Base-by-base conservation (phyloP, 2,329 filamentous ascomycete species). In the Scedosporium boydii region DNA sequence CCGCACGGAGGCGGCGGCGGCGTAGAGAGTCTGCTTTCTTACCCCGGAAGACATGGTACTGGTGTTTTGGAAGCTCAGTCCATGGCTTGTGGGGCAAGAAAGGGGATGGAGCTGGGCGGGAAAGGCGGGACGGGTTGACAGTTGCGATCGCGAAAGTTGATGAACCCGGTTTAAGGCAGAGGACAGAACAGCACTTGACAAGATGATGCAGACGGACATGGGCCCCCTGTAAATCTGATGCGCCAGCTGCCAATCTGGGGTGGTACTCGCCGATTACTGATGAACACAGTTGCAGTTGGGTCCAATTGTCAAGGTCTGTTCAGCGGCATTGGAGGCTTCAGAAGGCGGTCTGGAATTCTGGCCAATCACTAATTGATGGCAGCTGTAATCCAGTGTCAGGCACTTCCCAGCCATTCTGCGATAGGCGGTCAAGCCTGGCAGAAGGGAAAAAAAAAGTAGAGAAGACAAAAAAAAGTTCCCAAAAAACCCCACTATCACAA, bases 1-100 rank as follows among this genome's bases (percentile, higher is more conserved):
- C 68, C 95, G 87, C 68, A 98, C 80, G 65, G 87, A 82, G 62
- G 90, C 87, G 63, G 93, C 93, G 60, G 86, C 85, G 64, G 82
- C 81, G 72, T 92, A 96, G 63, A 97, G 82, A 70, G 63, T 59
- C 60, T 62, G 58, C 60, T 64, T 59, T 26, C 38, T 59, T 57
- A 44, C 44, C 53, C 59, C 48, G 26, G 48, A 56, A 41, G 59
- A 61, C 59, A 61, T 61, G 59, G 34, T 61, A 44, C 29, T 51
- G 59, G 46, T 56, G 9, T 21, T 41, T 55, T 46, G 23, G n/a
- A 34, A 38, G 27, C 38, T 46, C 18, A 41, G 60, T 62, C 60
- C 53, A 58, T 58, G 53, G 53, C 23, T 18, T 5, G 59, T n/a
- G 59, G 29, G 12, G 26, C 51, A 46, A 23, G 38, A 21, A 29